Percentiles rank a stretch among this genome's conserved stretches.
These are phyloP conservation scores for Boletus reticulatus DNA, from an alignment of 768 basidiomycete genomes.

Conservation along the genomic window DNA sequence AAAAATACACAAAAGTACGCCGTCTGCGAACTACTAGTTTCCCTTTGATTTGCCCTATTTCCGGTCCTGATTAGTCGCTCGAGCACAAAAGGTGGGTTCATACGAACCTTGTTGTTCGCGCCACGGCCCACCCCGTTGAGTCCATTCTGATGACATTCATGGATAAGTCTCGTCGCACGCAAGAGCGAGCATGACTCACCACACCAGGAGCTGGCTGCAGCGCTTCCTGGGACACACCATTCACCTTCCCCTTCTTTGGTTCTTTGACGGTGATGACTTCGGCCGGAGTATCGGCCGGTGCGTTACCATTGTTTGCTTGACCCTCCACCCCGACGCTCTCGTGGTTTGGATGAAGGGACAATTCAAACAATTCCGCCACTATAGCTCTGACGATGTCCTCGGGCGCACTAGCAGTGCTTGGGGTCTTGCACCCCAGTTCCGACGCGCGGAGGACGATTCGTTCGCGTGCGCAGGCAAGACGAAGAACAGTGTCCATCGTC, in stretches of 20 bases:
- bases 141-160: conserved; percentile 5
- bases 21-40: not conserved
- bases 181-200: conserved; percentile 2
- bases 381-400: conserved; percentile 28
- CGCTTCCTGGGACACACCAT: not conserved
- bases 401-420: conserved; percentile 24
- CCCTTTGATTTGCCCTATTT: not conserved
- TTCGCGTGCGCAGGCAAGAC: conserved; percentile 55
- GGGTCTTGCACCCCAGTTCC: conserved; percentile 26
- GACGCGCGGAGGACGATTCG: conserved; percentile 35
- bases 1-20: too few species aligned
- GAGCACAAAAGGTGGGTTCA: not conserved
- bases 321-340: not conserved
- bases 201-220: not conserved
- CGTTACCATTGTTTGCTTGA: conserved; percentile 4
- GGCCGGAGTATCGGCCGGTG: too few species aligned
- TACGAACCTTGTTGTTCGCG: conserved; percentile 1
- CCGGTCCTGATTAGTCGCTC: not conserved
- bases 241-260: not conserved
- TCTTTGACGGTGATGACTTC: not conserved
- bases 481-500: conserved; percentile 55
- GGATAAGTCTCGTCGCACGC: not conserved
- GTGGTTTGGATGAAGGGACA: conserved; percentile 10
- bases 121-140: not conserved
- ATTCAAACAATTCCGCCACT: conserved; percentile 33